Evolutionary conservation across 371 early-diverging fungal species (phyloP), one percentile per base, ranked within the genome.

Genomic region (Syncephalastrum racemosum): DNA sequence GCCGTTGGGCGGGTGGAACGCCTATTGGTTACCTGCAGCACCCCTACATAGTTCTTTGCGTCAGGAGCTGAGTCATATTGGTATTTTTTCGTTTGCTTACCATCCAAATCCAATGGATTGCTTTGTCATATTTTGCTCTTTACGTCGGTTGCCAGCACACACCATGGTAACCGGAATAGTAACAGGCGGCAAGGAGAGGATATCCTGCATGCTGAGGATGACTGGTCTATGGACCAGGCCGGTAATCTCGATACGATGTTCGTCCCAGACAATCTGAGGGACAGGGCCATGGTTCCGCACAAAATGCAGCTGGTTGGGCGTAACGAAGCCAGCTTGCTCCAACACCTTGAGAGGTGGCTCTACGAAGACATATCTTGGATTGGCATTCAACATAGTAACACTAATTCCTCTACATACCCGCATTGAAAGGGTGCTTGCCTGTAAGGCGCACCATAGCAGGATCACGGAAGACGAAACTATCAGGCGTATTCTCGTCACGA

Each of bases 201-300:
- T 59, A 46, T 89, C 86, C 1, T 73, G 60, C 69, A 92, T 68
- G 4, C 82, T 65, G 16, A 89, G 58, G 13, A 66, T 64, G n/a
- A 69, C 53, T 3, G 73, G 70, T 10, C 61, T 67, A 25, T 77
- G 65, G 23, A 86, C 83, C 20, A 84, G 67, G 3, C 86, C 82
- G 43, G 23, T 58, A 39, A 82, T 70, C 10, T 65, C 48, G 40
- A 74, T 56, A 10, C 58, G 56, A 50, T 73, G 77, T 0, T 73
- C 56, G 12, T 80, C 66, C 47, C 64, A 71, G 31, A 77, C 70
- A 47, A 89, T 66, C 46, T 83, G 64, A 46, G 95, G 93, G 12
- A 93, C 92, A 42, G 91, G 82, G 3, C 92, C 87, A 66, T 94
- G 95, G 77, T 92, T 92, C 40, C 95, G 81, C 22, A 87, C 84